Percentiles rank a stretch among this genome's conserved stretches.
Evolutionary conservation across 1,284 basidiomycete species (phyloP).

Genomic region (Neonothopanus nambi): DNA sequence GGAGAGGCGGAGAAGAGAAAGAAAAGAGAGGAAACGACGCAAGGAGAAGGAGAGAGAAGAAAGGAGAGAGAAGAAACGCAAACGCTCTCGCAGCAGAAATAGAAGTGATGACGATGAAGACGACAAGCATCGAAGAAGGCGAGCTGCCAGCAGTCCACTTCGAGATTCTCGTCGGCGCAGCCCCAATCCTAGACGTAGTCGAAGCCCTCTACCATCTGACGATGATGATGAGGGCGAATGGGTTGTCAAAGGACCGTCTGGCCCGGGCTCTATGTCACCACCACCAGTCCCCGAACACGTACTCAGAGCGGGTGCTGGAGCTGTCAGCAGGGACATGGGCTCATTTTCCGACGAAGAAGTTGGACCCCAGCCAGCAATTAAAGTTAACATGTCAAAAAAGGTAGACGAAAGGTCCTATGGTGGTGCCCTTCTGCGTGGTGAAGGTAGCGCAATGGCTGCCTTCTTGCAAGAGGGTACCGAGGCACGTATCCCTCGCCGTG

Average conservation of each 20-base stretch:
- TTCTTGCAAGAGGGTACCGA: slow-evolving; percentile 89
- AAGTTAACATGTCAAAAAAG: slow-evolving; percentile 44
- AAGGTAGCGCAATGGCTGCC: slow-evolving; percentile 96
- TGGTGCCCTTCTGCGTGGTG: slow-evolving; percentile 86
- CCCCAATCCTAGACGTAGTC: slow-evolving; percentile 35
- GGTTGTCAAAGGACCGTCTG: slow-evolving; percentile 63
- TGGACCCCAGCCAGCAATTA: slow-evolving; percentile 58
- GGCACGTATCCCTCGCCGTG: slow-evolving; percentile 93
- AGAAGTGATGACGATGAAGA: slow-evolving; percentile 43
- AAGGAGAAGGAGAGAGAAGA: slow-evolving; percentile 46
- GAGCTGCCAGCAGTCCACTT: slow-evolving; percentile 20
- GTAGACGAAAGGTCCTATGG: slow-evolving; percentile 82
- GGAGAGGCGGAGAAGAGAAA: slow-evolving; percentile 49
- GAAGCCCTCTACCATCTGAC: slow-evolving; percentile 25
- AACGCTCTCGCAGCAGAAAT: slow-evolving; percentile 32
- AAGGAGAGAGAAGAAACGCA: slow-evolving; percentile 39
- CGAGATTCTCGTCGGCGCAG: slow-evolving; percentile 19
- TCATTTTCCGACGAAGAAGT: slow-evolving; percentile 27
- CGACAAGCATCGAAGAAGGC: slow-evolving; percentile 34
- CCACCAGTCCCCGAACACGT: slow-evolving; percentile 25
- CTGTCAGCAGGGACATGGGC: slow-evolving; percentile 14
- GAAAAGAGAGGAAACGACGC: slow-evolving; percentile 60
- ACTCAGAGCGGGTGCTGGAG: background rate
- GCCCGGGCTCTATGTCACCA: slow-evolving; percentile 24
- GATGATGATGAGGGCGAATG: slow-evolving; percentile 64